These are phyloP conservation scores for Copromyces sp. DNA, from an alignment of 495 filamentous ascomycete species.

Conservation along the genomic window DNA sequence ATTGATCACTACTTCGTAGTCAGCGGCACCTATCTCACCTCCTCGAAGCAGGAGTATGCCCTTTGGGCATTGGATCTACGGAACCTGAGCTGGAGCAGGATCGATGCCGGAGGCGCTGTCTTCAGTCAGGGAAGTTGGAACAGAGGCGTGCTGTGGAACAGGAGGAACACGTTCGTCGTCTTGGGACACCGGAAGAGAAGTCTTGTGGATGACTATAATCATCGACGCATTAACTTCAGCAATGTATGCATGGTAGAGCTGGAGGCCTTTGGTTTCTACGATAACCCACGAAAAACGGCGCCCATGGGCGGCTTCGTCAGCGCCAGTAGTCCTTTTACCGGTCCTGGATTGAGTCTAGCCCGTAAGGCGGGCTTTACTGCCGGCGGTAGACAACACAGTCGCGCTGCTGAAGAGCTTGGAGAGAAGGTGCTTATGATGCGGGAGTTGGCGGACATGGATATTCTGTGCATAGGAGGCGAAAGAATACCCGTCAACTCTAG, in stretches of 20 bases:
- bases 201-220: conserved; percentile 96
- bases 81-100: conserved; percentile 83
- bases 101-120: conserved; percentile 88
- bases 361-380: conserved; percentile 54
- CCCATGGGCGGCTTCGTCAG: conserved; percentile 75
- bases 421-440: conserved; percentile 62
- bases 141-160: conserved; percentile 81
- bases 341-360: conserved; percentile 42
- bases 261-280: conserved; percentile 92
- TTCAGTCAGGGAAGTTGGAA: conserved; percentile 98
- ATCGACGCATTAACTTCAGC: conserved; percentile 93
- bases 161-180: conserved; percentile 88
- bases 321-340: conserved; percentile 56
- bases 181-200: conserved; percentile 86
- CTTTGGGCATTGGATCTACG: conserved; percentile 89
- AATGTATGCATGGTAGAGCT: conserved; percentile 94
- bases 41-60: conserved; percentile 96
- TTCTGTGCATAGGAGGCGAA: conserved; percentile 81
- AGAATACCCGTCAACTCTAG: conserved; percentile 88
- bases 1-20: conserved; percentile 94
- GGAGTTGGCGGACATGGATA: conserved; percentile 95
- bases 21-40: conserved; percentile 92
- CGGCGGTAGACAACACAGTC: conserved; percentile 55
- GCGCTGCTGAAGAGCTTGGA: conserved; percentile 76
- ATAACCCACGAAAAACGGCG: conserved; percentile 71